Base-by-base conservation (phyloP, 2,329 filamentous ascomycete species). In the Arachnomyces sp. region DNA sequence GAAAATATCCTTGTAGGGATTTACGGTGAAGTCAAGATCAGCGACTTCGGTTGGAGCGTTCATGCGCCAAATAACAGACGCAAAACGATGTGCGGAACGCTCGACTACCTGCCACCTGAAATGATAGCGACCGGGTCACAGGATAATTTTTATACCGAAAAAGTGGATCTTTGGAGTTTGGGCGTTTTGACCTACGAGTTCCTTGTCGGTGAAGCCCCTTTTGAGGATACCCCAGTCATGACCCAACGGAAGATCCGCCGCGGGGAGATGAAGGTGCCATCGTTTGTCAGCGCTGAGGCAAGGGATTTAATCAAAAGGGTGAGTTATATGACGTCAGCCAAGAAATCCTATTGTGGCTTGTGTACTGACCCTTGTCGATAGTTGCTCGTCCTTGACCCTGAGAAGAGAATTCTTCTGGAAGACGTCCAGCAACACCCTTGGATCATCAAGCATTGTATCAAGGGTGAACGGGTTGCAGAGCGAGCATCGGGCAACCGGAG, bases 11-110 rank as follows among this genome's bases (percentile, higher is more conserved):
- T 96, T 15, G 83, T 96, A 21, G 90, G 90, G 11, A 88, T 96
- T 44, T 90, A 96, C 59, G 92, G 89, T 50, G 92, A 98, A 71
- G 89, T 98, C 69, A 98, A 98, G 67, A 89, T 98, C 57, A 93
- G 87, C 3, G 92, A 98, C 64, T 98, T 96, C 57, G 90, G 92
- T 36, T 98, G 92, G 92, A 93, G 86, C 60, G 92, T 96, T 3
- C 92, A 98, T 64, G 92, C 92, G 4, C 92, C 92, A 18, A 95
- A 94, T 65, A 93, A 90, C 68, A 74, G 92, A 52, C 77, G 92
- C 46, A 84, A 89, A 57, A 98, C 92, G 41, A 89, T 96, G 79
- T 98, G 92, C 62, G 92, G 92, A 48, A 98, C 92, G 13, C 78
- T 96, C 31, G 92, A 98, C 67, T 98, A 98, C 63, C 77, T 98